Percentiles rank a stretch among this genome's conserved stretches.
Evolutionary conservation across 192 early-diverging fungal species (phyloP).

Genomic region (Umbelopsis sp.): DNA sequence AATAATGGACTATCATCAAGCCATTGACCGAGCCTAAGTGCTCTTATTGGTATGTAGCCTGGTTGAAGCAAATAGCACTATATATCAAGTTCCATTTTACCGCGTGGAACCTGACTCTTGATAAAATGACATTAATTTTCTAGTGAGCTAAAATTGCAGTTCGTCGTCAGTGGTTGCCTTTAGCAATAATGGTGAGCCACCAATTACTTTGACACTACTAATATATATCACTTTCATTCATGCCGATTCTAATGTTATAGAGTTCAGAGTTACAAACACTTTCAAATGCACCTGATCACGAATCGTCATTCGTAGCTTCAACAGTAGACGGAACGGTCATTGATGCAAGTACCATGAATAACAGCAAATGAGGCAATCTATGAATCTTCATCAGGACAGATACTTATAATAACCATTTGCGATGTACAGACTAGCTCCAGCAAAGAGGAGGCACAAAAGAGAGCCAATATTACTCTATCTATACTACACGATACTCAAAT

Average conservation of each 20-base stretch:
- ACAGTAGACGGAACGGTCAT: neutral
- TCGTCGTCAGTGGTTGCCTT: no score
- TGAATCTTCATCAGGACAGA: neutral
- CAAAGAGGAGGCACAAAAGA: neutral
- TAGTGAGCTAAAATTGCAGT: no score
- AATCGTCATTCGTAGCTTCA: conserved; percentile 1
- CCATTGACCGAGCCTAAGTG: no score
- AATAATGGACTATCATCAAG: no score
- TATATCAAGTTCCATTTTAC: no score
- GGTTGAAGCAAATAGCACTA: no score
- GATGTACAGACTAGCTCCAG: neutral
- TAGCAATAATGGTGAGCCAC: neutral
- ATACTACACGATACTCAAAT: conserved; percentile 1
- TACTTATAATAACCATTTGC: neutral
- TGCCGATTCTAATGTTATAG: neutral
- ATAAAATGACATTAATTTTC: no score
- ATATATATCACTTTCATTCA: neutral
- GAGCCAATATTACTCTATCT: neutral
- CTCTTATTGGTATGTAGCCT: no score
- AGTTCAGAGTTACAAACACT: conserved; percentile 8
- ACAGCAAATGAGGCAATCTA: no score
- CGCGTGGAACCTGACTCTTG: no score
- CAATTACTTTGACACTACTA: neutral
- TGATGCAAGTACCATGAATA: neutral
- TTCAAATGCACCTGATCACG: neutral